Percentiles rank a stretch among this genome's conserved stretches.
These are phyloP conservation scores for Penicillium tannophilum DNA, from an alignment of 495 filamentous ascomycete genomes.

Conservation along the genomic window DNA sequence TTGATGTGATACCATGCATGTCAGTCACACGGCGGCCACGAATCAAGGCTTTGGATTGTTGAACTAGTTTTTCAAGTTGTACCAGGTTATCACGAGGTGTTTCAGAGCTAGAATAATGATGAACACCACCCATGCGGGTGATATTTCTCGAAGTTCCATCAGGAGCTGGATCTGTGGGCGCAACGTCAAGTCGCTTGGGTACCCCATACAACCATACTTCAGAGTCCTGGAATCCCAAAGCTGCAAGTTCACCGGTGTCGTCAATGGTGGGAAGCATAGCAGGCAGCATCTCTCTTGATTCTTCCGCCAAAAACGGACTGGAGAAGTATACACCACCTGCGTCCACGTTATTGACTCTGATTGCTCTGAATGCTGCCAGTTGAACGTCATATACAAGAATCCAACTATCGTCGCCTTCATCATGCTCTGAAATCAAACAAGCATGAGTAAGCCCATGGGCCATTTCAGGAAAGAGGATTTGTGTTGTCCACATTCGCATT, in stretches of 20 bases:
- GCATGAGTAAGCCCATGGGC: conserved; percentile 77
- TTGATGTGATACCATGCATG: conserved; percentile 46
- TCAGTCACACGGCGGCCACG: conserved; percentile 42
- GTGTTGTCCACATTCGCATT: conserved; percentile 83
- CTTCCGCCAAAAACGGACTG: conserved; percentile 55
- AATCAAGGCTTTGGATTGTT: conserved; percentile 39
- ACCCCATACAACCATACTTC: conserved; percentile 82
- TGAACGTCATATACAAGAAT: conserved; percentile 77
- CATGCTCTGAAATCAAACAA: conserved; percentile 66
- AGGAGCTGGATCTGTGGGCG: conserved; percentile 24
- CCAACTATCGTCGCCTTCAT: conserved; percentile 75
- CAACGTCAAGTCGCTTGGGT: conserved; percentile 69
- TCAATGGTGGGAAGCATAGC: conserved; percentile 70
- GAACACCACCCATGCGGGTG: conserved; percentile 19
- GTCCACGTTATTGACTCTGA: conserved; percentile 70
- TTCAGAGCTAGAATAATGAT: conserved; percentile 19
- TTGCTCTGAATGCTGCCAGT: conserved; percentile 75
- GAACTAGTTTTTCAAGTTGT: conserved; percentile 37
- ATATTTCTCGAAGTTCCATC: conserved; percentile 10
- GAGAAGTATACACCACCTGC: conserved; percentile 82
- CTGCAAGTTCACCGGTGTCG: conserved; percentile 70
- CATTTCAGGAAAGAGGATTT: conserved; percentile 81
- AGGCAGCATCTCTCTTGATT: conserved; percentile 52
- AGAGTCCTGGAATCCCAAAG: conserved; percentile 71
- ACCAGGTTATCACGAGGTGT: conserved; percentile 29